Base-by-base conservation (phyloP, 2,329 filamentous ascomycete species). In the Sclerotinia glacialis region DNA sequence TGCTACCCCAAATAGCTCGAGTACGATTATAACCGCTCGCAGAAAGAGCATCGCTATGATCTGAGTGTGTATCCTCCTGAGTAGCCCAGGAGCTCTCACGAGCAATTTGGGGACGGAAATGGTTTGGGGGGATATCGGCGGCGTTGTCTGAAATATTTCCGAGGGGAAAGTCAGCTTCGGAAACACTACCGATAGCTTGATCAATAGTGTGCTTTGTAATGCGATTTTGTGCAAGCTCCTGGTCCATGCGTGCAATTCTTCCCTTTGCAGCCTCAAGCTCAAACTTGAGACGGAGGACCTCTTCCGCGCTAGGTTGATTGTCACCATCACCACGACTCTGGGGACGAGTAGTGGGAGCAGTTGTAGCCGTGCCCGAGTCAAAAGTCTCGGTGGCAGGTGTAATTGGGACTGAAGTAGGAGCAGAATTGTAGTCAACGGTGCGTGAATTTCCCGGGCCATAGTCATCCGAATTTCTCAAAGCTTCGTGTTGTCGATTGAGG, bases 251-350 rank as follows among this genome's bases (percentile, higher is more conserved):
- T 55, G 83, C 85, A 73, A 93, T 90, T 73, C 88, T 85, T 75
- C 82, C 87, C 68, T 90, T 86, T 46, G 90, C 89, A 69, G 87
- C 83, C 53, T 88, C 88, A 62, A 94, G 84, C 78, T 93, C 86
- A 63, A 87, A 78, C 79, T 90, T 91, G 67, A 93, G 81, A 62
- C 85, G 86, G 68, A 86, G 79, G 37, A 93, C 79, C 75, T 92
- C 89, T 40, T 86, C 85, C 42, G 79, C 79, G 63, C 63, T 69
- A 16, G 68, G 69, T 37, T 70, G 62, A 31, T 68, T 67, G 58
- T 77, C 75, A 37, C 82, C 80, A 9, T 82, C 76, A 9, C 78
- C 77, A 49, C 80, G 79, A 74, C 83, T 88, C 31, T 85, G 80
- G 50, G 84, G 80, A 47, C 82, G 81, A 62, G 81, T 82, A n/a